Percentiles rank a stretch among this genome's conserved stretches.
Conservation (phyloP, 805 yeast species). For the Lipomyces yamadae region DNA sequence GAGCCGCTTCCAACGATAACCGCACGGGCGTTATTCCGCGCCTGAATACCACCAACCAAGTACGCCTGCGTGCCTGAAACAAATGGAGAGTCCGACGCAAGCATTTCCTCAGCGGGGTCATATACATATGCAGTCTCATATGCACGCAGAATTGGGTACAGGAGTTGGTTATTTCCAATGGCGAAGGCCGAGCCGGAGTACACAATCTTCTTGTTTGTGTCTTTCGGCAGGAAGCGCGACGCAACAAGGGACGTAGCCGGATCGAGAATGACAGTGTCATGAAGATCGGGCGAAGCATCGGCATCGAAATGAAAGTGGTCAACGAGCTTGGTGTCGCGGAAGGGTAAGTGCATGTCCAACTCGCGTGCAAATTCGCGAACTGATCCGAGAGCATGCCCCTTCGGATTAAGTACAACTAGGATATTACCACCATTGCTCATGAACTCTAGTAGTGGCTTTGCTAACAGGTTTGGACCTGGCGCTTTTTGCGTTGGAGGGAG, state of each 20-base stretch:
- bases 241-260: conserved; percentile 34
- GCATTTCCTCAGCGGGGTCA: conserved; percentile 53
- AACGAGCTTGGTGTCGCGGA: conserved; percentile 64
- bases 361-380: conserved; percentile 72
- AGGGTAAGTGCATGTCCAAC: conserved; percentile 82
- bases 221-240: conserved; percentile 32
- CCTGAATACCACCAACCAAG: conserved; percentile 78
- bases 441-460: conserved; percentile 61
- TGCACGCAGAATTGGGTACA: conserved; percentile 73
- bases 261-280: conserved; percentile 40
- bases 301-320: conserved; percentile 63
- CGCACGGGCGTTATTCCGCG: conserved; percentile 74
- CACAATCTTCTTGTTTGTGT: conserved; percentile 28
- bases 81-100: conserved; percentile 62
- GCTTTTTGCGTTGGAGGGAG: conserved; percentile 53
- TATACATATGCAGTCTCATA: conserved; percentile 62
- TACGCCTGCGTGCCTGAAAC: conserved; percentile 79
- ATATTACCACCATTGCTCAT: conserved; percentile 75
- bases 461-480: conserved; percentile 50
- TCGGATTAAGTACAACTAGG: conserved; percentile 44
- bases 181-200: conserved; percentile 69
- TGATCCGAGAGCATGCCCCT: conserved; percentile 65
- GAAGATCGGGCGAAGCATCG: conserved; percentile 36
- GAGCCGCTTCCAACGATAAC: conserved; percentile 77
- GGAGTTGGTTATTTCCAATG: conserved; percentile 66